Percentiles rank a stretch among this genome's conserved stretches.
These are phyloP conservation scores for Earliella scabrosa DNA, from an alignment of 1,284 basidiomycete species.

Conservation along the genomic window DNA sequence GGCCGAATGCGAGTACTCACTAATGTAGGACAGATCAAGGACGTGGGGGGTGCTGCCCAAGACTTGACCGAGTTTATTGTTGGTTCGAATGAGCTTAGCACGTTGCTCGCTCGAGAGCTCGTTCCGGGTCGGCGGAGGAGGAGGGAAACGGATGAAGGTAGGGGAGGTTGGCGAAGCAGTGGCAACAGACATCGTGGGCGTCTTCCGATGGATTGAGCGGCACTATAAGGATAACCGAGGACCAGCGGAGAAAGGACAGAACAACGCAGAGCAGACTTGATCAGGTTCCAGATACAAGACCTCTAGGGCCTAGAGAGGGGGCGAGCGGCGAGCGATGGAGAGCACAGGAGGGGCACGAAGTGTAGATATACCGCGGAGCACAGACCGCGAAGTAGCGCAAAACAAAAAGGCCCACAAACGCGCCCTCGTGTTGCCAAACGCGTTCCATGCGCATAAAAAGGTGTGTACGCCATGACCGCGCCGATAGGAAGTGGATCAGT, in stretches of 20 bases:
- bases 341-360: not conserved
- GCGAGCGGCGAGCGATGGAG: constrained; percentile 16
- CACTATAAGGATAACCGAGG: not conserved
- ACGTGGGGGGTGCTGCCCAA: constrained; percentile 65
- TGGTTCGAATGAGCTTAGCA: constrained; percentile 56
- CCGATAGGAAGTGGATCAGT: not conserved
- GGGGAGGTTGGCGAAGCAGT: constrained; percentile 11
- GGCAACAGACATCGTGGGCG: not conserved
- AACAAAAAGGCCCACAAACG: constrained; percentile 1
- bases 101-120: constrained; percentile 56
- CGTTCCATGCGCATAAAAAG: not conserved
- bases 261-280: not conserved
- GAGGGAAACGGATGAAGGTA: constrained; percentile 47
- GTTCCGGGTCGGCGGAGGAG: constrained; percentile 66
- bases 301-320: constrained; percentile 19
- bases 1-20: too few species aligned
- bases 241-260: constrained; percentile 2
- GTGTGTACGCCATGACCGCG: not conserved
- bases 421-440: not conserved
- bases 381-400: not conserved
- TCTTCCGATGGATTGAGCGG: not conserved
- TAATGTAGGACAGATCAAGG: constrained; percentile 41
- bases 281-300: constrained; percentile 13
- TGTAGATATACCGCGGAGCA: not conserved
- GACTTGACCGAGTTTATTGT: constrained; percentile 63